Base-by-base conservation (phyloP, 2,329 filamentous ascomycete genomes). In the Hyphodiscus sp. region DNA sequence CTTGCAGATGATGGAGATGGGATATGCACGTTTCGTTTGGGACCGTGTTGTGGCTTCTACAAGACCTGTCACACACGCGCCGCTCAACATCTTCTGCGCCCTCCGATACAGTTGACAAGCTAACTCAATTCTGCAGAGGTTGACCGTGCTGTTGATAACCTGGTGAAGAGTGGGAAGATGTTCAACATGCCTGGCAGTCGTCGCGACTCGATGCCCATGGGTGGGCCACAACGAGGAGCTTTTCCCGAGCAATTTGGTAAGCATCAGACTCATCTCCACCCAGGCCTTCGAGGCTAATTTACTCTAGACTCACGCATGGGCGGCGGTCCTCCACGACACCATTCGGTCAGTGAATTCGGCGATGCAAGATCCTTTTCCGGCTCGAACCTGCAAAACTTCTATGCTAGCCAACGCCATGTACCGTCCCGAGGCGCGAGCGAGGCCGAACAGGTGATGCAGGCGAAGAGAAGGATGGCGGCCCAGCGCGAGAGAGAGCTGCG, bases 401-500 rank as follows among this genome's bases (percentile, higher is more conserved):
- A 96, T 74, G 89, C 91, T 69, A 85, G 84, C 65, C 94, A 97
- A 76, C 88, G 92, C 69, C 94, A 95, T 74, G 90, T 92, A 74
- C 83, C 82, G 78, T 77, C 90, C 78, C 75, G 90, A 80, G 75
- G 91, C 81, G 82, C 82, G 68, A 85, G 81, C 78, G 94, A 97
- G 77, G 89, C 91, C 73, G 94, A 97, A 77, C 91, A 96, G 77
- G 90, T 96, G 84, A 89, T 96, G 81, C 94, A 97, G 83, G 91
- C 91, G 68, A 97, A 97, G 82, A 90, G 94, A 78, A 88, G 92
- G 79, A 95, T 97, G 89, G 94, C 94, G 69, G 94, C 94, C 72
- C 94, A 97, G 77, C 89, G 94, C 75, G 94, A 99, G 80, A 89
- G 92, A 75, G 94, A 99, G 79, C 86, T 99, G 74, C 90, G 94